Conservation (phyloP, 176 grass and related monocot species). For the Alopecurus myosuroides region DNA sequence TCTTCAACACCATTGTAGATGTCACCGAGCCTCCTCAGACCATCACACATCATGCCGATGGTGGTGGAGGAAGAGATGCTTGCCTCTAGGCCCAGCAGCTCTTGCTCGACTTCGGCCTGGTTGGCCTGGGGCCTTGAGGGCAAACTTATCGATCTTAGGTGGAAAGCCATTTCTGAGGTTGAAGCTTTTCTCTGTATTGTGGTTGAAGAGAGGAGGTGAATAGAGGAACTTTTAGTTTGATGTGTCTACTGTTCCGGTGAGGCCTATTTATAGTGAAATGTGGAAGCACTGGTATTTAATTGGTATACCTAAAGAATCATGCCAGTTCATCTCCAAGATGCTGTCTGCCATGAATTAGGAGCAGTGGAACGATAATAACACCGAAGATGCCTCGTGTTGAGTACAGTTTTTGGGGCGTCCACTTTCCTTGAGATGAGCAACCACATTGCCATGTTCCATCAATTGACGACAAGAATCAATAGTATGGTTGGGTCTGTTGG, state of each 20-base stretch:
- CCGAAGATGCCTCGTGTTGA: background rate
- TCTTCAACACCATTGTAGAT: too few species aligned
- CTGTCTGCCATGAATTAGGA: background rate
- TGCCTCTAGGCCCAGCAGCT: too few species aligned
- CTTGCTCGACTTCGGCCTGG: too few species aligned
- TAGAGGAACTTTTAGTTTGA: background rate
- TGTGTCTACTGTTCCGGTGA: background rate
- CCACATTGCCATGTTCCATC: slow-evolving; percentile 5
- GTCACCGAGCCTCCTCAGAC: too few species aligned
- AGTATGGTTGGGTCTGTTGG: background rate
- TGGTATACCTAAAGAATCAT: slow-evolving; percentile 1
- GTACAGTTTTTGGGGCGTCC: background rate
- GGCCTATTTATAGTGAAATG: slow-evolving; percentile 13
- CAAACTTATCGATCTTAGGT: slow-evolving; percentile 11
- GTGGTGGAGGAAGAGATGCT: too few species aligned
- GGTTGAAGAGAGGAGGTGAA: background rate
- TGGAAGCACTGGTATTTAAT: background rate
- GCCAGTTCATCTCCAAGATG: slow-evolving; percentile 6
- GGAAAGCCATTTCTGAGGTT: slow-evolving; percentile 9
- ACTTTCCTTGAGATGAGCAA: background rate
- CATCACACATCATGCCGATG: too few species aligned
- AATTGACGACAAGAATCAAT: slow-evolving; percentile 15
- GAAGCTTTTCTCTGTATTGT: background rate
- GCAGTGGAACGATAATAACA: background rate
- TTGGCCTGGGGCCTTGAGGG: too few species aligned